Conservation (phyloP, 2,329 filamentous ascomycete species). For the Elsinoe arachidis region DNA sequence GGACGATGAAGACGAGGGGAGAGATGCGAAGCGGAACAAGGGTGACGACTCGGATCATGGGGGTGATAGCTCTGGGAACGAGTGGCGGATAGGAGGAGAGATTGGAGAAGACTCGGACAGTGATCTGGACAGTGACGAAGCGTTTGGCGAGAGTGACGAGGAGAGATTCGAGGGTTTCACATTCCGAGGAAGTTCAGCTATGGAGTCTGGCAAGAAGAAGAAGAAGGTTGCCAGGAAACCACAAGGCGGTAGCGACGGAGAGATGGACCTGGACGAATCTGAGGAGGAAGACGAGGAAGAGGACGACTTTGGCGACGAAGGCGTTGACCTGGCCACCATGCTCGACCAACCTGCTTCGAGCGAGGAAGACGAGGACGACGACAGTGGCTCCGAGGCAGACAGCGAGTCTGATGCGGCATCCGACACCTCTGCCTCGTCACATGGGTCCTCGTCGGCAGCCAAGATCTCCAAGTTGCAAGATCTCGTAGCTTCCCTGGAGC, state of each 20-base stretch:
- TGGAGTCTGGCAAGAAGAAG: conserved; percentile 44
- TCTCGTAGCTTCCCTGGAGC: conserved; percentile 58
- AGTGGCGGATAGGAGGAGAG: conserved; percentile 65
- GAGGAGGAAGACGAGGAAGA: conserved; percentile 52
- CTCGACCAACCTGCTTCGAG: conserved; percentile 46
- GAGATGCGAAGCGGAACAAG: conserved; percentile 20
- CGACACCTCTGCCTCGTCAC: conserved; percentile 39
- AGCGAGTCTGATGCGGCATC: conserved; percentile 44
- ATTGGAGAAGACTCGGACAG: conserved; percentile 59
- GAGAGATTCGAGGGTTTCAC: conserved; percentile 73
- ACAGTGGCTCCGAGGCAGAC: conserved; percentile 22
- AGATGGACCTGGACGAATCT: conserved; percentile 44
- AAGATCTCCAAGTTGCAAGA: conserved; percentile 58
- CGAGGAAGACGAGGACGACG: conserved; percentile 37
- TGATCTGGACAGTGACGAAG: conserved; percentile 67
- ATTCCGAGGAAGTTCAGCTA: conserved; percentile 51
- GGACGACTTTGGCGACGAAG: conserved; percentile 55
- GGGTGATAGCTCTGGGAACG: conserved; percentile 76
- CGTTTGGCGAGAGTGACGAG: conserved; percentile 81
- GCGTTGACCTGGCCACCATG: conserved; percentile 53
- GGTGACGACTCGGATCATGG: conserved; percentile 57
- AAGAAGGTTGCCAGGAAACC: conserved; percentile 31
- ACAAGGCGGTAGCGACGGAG: conserved; percentile 20
- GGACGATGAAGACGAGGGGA: conserved; percentile 35
- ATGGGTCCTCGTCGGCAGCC: conserved; percentile 37